Evolutionary conservation across 768 basidiomycete species (phyloP).

Genomic region (Lactarius sp.): DNA sequence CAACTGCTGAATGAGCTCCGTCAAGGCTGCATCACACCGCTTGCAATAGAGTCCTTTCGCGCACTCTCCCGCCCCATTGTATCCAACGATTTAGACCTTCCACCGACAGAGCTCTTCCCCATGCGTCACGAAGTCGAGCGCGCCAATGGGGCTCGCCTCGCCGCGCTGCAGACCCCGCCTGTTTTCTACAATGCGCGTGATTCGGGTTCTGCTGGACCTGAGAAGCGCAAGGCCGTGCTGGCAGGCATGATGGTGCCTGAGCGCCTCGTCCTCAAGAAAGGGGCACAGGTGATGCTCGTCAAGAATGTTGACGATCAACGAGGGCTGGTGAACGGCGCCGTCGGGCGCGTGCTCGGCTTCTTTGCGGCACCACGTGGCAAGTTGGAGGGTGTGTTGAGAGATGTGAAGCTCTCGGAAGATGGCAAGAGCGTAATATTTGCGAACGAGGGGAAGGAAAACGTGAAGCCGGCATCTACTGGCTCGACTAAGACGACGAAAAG

Average conservation of each 20-base stretch:
- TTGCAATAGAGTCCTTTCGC: conserved; percentile 46
- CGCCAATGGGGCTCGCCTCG: conserved; percentile 54
- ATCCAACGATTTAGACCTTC: conserved; percentile 32
- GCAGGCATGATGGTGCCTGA: conserved; percentile 58
- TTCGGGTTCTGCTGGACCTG: conserved; percentile 39
- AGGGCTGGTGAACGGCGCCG: conserved; percentile 63
- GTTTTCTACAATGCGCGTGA: conserved; percentile 50
- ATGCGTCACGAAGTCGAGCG: conserved; percentile 63
- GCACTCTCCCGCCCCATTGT: conserved; percentile 38
- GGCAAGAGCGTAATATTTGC: conserved; percentile 31
- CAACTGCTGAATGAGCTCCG: conserved; percentile 74
- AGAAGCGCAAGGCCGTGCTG: conserved; percentile 50
- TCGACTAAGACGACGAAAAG: conserved; percentile 20
- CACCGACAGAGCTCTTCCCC: conserved; percentile 56
- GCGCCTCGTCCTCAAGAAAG: conserved; percentile 50
- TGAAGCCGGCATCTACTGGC: neutral
- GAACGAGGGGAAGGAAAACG: conserved; percentile 36
- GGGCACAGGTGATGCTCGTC: conserved; percentile 65
- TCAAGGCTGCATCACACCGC: conserved; percentile 47
- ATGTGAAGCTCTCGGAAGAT: conserved; percentile 32
- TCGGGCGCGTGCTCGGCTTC: conserved; percentile 60
- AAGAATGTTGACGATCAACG: conserved; percentile 54
- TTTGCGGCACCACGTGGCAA: conserved; percentile 30
- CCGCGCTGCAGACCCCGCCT: conserved; percentile 40
- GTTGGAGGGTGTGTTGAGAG: conserved; percentile 35